phyloP scores from a whole-genome alignment of 768 basidiomycete species.

The Lactarius hengduanensis region DNA sequence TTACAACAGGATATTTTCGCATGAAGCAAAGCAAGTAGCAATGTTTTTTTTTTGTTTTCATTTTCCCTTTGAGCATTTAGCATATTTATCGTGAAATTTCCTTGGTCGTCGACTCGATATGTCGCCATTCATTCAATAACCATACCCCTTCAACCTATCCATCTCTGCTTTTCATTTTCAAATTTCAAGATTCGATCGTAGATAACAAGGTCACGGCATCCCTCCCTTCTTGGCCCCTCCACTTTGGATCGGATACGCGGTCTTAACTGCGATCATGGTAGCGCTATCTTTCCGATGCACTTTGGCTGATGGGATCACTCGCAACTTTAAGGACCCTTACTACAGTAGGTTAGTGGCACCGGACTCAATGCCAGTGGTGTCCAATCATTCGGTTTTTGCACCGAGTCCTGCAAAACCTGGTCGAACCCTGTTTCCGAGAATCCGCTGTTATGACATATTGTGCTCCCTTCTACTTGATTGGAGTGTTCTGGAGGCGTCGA shows the following conservation, averaged over 20 bases:
- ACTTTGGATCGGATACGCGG: no score
- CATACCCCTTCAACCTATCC: not conserved
- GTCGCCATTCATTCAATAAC: not conserved
- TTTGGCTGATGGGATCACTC: not conserved
- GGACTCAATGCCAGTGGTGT: no score
- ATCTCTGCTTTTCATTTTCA: not conserved
- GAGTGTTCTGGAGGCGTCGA: not conserved
- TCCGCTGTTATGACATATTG: not conserved
- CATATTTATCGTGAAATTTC: not conserved
- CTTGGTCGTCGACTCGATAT: not conserved
- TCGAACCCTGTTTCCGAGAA: not conserved
- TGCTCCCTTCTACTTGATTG: not conserved
- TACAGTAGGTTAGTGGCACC: no score
- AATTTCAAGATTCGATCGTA: not conserved
- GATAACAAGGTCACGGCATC: no score
- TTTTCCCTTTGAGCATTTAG: not conserved
- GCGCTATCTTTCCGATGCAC: not conserved
- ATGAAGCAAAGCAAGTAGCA: not conserved
- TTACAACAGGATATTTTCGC: slow-evolving; percentile 20
- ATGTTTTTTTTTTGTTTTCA: not conserved
- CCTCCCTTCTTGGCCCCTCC: not conserved
- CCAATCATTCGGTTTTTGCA: no score
- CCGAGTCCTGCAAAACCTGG: not conserved
- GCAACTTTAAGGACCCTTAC: not conserved
- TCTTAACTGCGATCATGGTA: no score